Percentiles rank a stretch among this genome's conserved stretches.
These are phyloP conservation scores for Mycena haematopus DNA, from an alignment of 768 basidiomycete genomes.

Conservation along the genomic window DNA sequence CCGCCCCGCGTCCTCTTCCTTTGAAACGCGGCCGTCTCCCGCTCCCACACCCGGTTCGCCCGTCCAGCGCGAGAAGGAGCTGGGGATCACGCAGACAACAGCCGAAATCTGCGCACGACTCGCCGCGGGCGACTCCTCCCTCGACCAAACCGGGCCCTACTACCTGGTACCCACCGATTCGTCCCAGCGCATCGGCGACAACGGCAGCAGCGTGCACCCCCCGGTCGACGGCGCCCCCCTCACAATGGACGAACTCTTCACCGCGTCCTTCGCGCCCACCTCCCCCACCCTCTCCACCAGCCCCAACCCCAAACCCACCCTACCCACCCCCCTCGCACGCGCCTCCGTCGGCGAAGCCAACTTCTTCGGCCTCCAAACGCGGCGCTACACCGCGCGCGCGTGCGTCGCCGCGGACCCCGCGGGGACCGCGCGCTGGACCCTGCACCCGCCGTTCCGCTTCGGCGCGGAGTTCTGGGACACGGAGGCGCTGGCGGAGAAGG, in stretches of 20 bases:
- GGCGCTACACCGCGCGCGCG: slow-evolving; percentile 47
- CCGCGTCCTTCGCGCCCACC: slow-evolving; percentile 36
- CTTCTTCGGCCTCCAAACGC: slow-evolving; percentile 68
- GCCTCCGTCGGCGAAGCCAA: slow-evolving; percentile 51
- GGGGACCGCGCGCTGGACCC: slow-evolving; percentile 64
- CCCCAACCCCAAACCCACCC: slow-evolving; percentile 27
- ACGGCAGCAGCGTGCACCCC: slow-evolving; percentile 53
- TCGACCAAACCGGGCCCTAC: slow-evolving; percentile 47
- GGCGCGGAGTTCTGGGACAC: slow-evolving; percentile 92
- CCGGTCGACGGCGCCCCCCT: slow-evolving; percentile 37
- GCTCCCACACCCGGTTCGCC: slow-evolving; percentile 38
- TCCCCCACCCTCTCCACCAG: slow-evolving; percentile 36
- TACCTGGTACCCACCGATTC: slow-evolving; percentile 74
- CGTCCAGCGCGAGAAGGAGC: slow-evolving; percentile 62
- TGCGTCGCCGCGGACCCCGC: slow-evolving; percentile 50
- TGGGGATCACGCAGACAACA: slow-evolving; percentile 65
- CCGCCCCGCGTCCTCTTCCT: slow-evolving; percentile 44
- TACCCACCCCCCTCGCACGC: slow-evolving; percentile 36
- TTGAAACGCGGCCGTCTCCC: slow-evolving; percentile 26
- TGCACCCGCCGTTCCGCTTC: slow-evolving; percentile 84
- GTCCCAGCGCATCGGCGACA: slow-evolving; percentile 79
- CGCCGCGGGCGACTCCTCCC: slow-evolving; percentile 28
- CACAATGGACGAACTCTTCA: slow-evolving; percentile 78
- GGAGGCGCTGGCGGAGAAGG: slow-evolving; percentile 82
- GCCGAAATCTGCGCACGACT: slow-evolving; percentile 52